Percentiles rank a stretch among this genome's conserved stretches.
Evolutionary conservation across 139 green algal genomes (phyloP).

Genomic region (Coelastrella sp.): DNA sequence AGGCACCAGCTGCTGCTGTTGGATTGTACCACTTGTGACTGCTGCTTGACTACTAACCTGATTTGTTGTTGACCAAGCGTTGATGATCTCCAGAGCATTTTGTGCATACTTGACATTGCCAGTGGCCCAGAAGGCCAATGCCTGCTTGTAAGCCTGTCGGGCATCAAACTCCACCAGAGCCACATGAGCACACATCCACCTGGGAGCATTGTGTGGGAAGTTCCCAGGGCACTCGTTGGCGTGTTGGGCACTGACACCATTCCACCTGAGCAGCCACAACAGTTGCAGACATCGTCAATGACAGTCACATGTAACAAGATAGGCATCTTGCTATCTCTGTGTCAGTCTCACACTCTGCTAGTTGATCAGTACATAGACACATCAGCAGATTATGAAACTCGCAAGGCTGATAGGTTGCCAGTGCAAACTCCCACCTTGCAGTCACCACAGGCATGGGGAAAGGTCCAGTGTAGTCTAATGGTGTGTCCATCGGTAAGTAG

Average conservation of each 20-base stretch:
- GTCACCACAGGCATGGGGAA: neutral
- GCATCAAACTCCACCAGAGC: slow-evolving; percentile 39
- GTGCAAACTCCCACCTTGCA: neutral
- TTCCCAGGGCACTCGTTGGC: neutral
- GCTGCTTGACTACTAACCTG: no score
- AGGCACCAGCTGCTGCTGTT: no score
- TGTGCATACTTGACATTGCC: slow-evolving; percentile 9
- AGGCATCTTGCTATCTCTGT: no score
- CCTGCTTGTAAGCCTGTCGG: slow-evolving; percentile 38
- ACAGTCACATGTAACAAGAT: neutral
- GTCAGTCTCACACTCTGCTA: no score
- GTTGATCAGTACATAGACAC: no score
- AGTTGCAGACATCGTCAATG: no score
- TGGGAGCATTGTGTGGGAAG: neutral
- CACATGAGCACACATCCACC: neutral
- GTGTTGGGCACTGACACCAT: neutral
- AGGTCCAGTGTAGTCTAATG: neutral
- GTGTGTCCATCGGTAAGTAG: slow-evolving; percentile 17
- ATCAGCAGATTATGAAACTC: no score
- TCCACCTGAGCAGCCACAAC: neutral
- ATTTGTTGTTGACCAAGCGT: slow-evolving; percentile 35
- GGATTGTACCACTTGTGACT: no score
- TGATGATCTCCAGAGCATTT: slow-evolving; percentile 6
- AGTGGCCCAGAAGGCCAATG: slow-evolving; percentile 21
- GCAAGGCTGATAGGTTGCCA: no score